phyloP scores from a whole-genome alignment of 2,329 filamentous ascomycete species.

The Myriosclerotinia scirpicola region DNA sequence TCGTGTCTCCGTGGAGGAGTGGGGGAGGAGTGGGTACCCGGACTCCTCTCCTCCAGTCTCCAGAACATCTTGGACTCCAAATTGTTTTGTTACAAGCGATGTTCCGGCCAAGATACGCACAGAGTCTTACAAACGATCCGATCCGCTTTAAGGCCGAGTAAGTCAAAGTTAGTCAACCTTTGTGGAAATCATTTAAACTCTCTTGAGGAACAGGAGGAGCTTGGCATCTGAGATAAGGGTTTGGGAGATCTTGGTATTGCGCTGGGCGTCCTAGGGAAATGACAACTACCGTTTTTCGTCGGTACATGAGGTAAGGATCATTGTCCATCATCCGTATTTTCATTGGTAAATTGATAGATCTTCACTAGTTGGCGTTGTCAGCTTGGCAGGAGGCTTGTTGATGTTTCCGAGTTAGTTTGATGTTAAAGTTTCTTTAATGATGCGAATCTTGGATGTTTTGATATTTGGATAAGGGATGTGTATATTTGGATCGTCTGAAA shows the following conservation, averaged over 20 bases:
- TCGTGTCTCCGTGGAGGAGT: neutral
- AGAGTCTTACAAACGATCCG: slow-evolving; percentile 6
- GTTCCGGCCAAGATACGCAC: slow-evolving; percentile 17
- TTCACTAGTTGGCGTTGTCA: slow-evolving; percentile 4
- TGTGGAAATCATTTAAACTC: slow-evolving; percentile 1
- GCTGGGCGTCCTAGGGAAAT: slow-evolving; percentile 4
- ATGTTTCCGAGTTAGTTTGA: slow-evolving; percentile 6
- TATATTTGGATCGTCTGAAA: slow-evolving; percentile 17
- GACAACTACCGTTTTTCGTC: neutral
- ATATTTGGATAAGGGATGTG: neutral
- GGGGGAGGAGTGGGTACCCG: neutral
- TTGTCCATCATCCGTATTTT: too few species aligned
- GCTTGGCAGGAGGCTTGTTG: slow-evolving; percentile 9
- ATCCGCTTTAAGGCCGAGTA: neutral
- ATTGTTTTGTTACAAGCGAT: slow-evolving; percentile 13
- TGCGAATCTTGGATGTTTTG: neutral
- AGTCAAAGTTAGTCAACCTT: too few species aligned
- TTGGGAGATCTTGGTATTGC: slow-evolving; percentile 15
- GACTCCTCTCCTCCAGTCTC: slow-evolving; percentile 6
- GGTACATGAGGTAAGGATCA: too few species aligned
- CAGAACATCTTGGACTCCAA: neutral
- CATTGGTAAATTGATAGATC: too few species aligned
- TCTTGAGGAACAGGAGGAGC: neutral
- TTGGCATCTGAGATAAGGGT: slow-evolving; percentile 19
- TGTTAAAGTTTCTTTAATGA: neutral